phyloP scores from a whole-genome alignment of 371 early-diverging fungal genomes.

The Mucor mucedo region DNA sequence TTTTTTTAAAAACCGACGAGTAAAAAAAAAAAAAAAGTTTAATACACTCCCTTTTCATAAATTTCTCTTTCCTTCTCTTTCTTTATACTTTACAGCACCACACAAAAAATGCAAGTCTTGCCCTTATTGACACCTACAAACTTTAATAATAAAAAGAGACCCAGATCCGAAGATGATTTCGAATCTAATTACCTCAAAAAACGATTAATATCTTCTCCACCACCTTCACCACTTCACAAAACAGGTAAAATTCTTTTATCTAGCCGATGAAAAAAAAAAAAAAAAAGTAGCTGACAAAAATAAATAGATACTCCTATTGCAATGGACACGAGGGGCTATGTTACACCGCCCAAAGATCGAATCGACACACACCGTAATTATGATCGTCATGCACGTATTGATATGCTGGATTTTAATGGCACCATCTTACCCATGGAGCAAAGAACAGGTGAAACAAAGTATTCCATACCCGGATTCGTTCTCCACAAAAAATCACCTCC shows the following conservation, averaged over 20 bases:
- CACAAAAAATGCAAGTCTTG: constrained; percentile 19
- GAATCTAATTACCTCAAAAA: constrained; percentile 29
- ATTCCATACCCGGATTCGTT: constrained; percentile 45
- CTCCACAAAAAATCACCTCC: constrained; percentile 8
- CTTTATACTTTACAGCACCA: neutral
- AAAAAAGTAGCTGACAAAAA: too few species aligned
- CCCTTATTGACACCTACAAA: constrained; percentile 25
- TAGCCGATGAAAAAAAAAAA: neutral
- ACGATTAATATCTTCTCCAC: constrained; percentile 21
- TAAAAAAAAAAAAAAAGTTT: neutral
- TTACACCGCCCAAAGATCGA: too few species aligned
- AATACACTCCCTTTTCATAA: neutral
- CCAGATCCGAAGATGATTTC: constrained; percentile 23
- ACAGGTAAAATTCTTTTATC: neutral
- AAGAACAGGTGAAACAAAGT: constrained; percentile 31
- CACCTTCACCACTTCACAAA: neutral
- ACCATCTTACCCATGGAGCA: constrained; percentile 37
- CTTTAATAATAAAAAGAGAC: constrained; percentile 21
- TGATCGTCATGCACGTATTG: constrained; percentile 8
- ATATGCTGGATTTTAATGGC: constrained; percentile 31
- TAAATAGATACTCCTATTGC: too few species aligned
- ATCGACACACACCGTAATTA: neutral
- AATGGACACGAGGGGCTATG: too few species aligned
- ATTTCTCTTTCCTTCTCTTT: neutral
- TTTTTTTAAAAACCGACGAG: constrained; percentile 9